Percentiles rank a stretch among this genome's conserved stretches.
Conservation (phyloP, 2,329 filamentous ascomycete species). For the Penicillium sp. region DNA sequence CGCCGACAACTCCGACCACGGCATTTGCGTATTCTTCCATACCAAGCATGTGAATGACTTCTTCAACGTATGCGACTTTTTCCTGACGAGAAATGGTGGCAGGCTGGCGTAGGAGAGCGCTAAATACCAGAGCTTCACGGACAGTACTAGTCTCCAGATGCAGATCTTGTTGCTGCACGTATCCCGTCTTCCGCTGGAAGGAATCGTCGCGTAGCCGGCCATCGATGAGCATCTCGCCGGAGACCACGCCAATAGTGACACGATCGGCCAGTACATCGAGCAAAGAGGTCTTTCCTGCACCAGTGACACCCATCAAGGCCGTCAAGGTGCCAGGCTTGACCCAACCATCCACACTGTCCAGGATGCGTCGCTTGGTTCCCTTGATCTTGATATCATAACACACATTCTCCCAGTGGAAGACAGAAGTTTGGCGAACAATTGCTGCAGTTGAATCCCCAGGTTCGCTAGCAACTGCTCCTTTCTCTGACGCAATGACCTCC, state of each 20-base stretch:
- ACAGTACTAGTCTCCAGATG: slow-evolving; percentile 78
- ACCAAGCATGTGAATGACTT: slow-evolving; percentile 81
- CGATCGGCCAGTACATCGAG: slow-evolving; percentile 77
- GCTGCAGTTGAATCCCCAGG: slow-evolving; percentile 60
- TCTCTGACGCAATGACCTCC: slow-evolving; percentile 17
- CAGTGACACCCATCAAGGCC: slow-evolving; percentile 79
- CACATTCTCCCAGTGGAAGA: slow-evolving; percentile 79
- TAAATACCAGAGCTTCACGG: slow-evolving; percentile 78
- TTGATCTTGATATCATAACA: slow-evolving; percentile 80
- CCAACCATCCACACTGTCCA: slow-evolving; percentile 83
- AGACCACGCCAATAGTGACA: slow-evolving; percentile 79
- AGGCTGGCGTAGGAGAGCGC: slow-evolving; percentile 74
- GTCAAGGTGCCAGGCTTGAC: slow-evolving; percentile 86
- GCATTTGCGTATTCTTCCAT: slow-evolving; percentile 91
- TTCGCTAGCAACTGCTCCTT: slow-evolving; percentile 54
- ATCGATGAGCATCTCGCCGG: slow-evolving; percentile 74
- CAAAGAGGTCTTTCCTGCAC: slow-evolving; percentile 85
- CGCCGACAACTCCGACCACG: slow-evolving; percentile 77
- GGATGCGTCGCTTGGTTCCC: slow-evolving; percentile 61
- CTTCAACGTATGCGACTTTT: slow-evolving; percentile 77
- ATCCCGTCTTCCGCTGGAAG: slow-evolving; percentile 86
- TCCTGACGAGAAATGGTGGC: slow-evolving; percentile 61
- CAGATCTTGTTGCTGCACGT: slow-evolving; percentile 86
- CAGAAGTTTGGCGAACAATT: slow-evolving; percentile 60
- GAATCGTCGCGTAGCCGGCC: slow-evolving; percentile 64